These are phyloP conservation scores for Pichia sp. DNA, from an alignment of 1,139 yeast genomes.

Conservation along the genomic window DNA sequence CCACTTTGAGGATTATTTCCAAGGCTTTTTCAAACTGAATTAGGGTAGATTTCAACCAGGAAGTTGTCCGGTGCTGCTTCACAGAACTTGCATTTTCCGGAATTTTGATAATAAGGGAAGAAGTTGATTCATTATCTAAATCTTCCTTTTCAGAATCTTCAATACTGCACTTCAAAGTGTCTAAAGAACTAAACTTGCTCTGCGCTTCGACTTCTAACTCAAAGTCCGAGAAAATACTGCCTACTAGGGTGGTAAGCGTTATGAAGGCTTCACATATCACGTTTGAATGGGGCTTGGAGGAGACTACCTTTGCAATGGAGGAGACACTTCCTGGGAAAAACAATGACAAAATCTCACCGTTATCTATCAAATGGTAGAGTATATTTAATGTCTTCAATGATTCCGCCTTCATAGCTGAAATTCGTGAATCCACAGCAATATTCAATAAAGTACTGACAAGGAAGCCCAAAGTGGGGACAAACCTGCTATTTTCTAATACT, in stretches of 20 bases:
- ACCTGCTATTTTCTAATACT: slow-evolving; percentile 35
- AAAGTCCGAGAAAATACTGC: slow-evolving; percentile 39
- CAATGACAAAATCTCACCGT: slow-evolving; percentile 50
- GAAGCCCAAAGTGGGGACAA: slow-evolving; percentile 45
- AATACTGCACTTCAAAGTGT: slow-evolving; percentile 16
- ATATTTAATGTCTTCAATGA: slow-evolving; percentile 36
- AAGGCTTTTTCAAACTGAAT: slow-evolving; percentile 50
- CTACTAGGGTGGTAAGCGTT: slow-evolving; percentile 34
- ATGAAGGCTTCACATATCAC: slow-evolving; percentile 35
- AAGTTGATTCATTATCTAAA: slow-evolving; percentile 12
- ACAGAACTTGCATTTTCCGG: slow-evolving; percentile 20
- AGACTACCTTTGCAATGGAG: slow-evolving; percentile 40
- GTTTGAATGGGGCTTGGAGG: slow-evolving; percentile 38
- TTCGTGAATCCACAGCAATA: slow-evolving; percentile 29
- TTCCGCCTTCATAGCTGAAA: slow-evolving; percentile 33
- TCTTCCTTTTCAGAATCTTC: neutral
- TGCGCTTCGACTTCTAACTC: slow-evolving; percentile 27
- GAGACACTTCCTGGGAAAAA: slow-evolving; percentile 59
- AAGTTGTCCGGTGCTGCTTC: slow-evolving; percentile 43
- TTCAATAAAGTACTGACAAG: slow-evolving; percentile 42
- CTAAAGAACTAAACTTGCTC: slow-evolving; percentile 13
- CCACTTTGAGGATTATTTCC: slow-evolving; percentile 32
- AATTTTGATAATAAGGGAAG: slow-evolving; percentile 8
- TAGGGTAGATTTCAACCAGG: slow-evolving; percentile 66
- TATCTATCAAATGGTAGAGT: slow-evolving; percentile 35